These are phyloP conservation scores for Aspergillus awamori DNA, from an alignment of 2,329 filamentous ascomycete species.

Conservation along the genomic window DNA sequence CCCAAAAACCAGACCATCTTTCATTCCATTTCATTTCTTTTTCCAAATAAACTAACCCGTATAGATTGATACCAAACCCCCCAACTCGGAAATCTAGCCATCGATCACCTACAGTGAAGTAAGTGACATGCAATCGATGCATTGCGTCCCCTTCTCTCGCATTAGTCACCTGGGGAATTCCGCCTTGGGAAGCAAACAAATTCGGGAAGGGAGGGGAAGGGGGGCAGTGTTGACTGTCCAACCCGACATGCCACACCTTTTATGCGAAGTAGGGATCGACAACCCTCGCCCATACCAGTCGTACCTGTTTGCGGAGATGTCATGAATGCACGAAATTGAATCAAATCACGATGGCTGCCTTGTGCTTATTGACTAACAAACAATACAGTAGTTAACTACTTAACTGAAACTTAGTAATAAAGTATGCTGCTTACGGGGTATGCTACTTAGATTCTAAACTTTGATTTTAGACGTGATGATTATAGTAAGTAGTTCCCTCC, in stretches of 20 bases:
- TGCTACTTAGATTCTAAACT: neutral
- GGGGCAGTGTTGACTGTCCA: constrained; percentile 5
- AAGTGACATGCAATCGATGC: neutral
- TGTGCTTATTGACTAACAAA: neutral
- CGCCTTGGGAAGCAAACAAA: neutral
- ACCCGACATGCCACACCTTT: constrained; percentile 7
- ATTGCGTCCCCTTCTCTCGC: neutral
- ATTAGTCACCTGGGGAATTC: constrained; percentile 5
- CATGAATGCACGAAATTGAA: neutral
- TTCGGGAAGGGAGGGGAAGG: constrained; percentile 3
- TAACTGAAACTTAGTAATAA: neutral
- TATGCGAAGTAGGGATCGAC: constrained; percentile 10
- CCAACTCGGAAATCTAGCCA: neutral
- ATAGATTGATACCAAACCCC: neutral
- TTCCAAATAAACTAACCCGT: neutral
- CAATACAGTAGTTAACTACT: no score
- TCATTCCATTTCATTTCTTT: no score
- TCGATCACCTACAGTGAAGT: neutral
- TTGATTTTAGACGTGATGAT: no score
- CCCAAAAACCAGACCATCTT: neutral
- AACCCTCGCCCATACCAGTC: neutral
- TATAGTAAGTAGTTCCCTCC: neutral
- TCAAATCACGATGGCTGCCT: neutral
- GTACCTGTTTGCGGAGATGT: constrained; percentile 8
- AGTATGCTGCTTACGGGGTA: neutral